Evolutionary conservation across 2,329 filamentous ascomycete genomes (phyloP).

Genomic region (Colletotrichum orchidophilum): DNA sequence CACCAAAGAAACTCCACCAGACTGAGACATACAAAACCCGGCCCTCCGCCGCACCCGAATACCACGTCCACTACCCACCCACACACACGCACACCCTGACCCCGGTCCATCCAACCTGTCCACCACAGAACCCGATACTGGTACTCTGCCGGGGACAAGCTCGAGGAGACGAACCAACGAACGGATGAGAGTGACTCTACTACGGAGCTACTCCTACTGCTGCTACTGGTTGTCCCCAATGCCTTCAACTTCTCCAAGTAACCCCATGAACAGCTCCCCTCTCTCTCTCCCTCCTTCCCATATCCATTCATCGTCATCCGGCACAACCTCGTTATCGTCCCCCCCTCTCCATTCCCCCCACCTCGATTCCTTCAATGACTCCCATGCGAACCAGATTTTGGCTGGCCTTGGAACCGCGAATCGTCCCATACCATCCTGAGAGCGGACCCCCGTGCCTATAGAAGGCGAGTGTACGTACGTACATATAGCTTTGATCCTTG

Average conservation of each 20-base stretch:
- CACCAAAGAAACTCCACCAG: slow-evolving; percentile 6
- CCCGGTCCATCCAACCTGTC: background rate
- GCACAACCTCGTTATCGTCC: background rate
- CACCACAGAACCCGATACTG: background rate
- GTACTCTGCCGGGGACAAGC: background rate
- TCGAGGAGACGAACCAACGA: background rate
- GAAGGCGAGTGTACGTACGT: background rate
- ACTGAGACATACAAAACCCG: slow-evolving; percentile 19
- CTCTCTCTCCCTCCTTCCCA: background rate
- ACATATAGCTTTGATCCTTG: background rate
- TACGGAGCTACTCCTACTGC: background rate
- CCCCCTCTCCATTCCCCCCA: background rate
- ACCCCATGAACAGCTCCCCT: background rate
- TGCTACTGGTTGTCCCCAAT: background rate
- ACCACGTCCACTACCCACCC: no score
- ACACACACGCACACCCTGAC: background rate
- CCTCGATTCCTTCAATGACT: background rate
- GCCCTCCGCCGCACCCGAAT: slow-evolving; percentile 9
- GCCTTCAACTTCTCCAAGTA: background rate
- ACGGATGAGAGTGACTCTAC: background rate
- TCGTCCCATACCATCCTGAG: slow-evolving; percentile 12
- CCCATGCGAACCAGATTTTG: slow-evolving; percentile 2
- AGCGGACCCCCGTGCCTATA: slow-evolving; percentile 14
- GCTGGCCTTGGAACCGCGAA: background rate
- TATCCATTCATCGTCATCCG: background rate